phyloP scores from a whole-genome alignment of 192 early-diverging fungal species.

The Linnemannia elongata region DNA sequence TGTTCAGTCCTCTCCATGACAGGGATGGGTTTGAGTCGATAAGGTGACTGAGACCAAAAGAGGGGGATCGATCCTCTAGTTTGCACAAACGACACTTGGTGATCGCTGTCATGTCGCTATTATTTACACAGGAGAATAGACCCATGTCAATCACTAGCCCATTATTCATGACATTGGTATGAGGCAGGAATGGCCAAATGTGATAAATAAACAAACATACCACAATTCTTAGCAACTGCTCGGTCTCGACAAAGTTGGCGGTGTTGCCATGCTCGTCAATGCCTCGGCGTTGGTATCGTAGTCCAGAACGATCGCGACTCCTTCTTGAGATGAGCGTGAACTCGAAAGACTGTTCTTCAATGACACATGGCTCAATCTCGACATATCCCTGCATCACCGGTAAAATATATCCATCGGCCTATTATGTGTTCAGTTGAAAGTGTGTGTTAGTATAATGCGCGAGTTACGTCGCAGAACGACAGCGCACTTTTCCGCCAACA shows the following conservation, averaged over 20 bases:
- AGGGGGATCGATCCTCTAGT: constrained; percentile 91
- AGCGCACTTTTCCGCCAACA: too few relatives aligned
- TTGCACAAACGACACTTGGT: constrained; percentile 87
- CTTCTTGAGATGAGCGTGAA: constrained; percentile 79
- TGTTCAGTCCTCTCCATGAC: constrained; percentile 63
- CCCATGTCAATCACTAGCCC: not conserved
- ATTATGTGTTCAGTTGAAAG: not conserved
- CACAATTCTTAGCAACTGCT: constrained; percentile 85
- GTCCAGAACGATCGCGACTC: constrained; percentile 69
- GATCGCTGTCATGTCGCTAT: constrained; percentile 59
- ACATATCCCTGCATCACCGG: constrained; percentile 81
- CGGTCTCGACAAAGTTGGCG: constrained; percentile 98
- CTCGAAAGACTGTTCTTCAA: constrained; percentile 71
- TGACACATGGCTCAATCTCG: constrained; percentile 72
- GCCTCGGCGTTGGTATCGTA: constrained; percentile 92
- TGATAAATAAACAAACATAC: constrained; percentile 11
- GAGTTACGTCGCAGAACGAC: not conserved
- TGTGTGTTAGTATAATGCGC: not conserved
- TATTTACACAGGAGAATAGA: not conserved
- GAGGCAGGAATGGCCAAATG: not conserved
- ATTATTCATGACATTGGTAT: not conserved
- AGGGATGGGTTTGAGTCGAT: constrained; percentile 77
- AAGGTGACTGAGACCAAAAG: constrained; percentile 81
- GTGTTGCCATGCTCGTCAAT: constrained; percentile 88
- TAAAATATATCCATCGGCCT: constrained; percentile 67